Conservation (phyloP, 1,284 basidiomycete species). For the Trametes hirsuta region DNA sequence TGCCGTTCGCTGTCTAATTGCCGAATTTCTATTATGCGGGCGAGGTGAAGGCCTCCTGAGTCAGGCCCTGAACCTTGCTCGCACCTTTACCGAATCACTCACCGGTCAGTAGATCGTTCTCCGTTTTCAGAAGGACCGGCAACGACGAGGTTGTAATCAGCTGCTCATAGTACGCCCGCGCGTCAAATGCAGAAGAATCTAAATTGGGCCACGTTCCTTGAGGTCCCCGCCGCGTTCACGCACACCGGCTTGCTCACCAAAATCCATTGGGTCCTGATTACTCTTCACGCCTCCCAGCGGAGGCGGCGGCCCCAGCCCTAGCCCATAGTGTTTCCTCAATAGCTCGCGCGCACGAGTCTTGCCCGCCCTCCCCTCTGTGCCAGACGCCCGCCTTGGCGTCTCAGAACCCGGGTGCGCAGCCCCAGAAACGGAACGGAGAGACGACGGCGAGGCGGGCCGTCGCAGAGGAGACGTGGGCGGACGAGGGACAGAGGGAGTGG, state of each 20-base stretch:
- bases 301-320: slow-evolving; percentile 71
- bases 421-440: slow-evolving; percentile 16
- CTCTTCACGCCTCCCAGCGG: slow-evolving; percentile 51
- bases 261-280: slow-evolving; percentile 74
- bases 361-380: slow-evolving; percentile 1
- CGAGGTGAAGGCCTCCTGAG: neutral
- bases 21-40: slow-evolving; percentile 66
- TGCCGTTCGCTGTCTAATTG: slow-evolving; percentile 89
- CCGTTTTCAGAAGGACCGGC: slow-evolving; percentile 69
- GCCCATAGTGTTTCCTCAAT: slow-evolving; percentile 81
- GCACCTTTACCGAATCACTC: slow-evolving; percentile 1
- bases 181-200: slow-evolving; percentile 84
- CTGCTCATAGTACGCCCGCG: slow-evolving; percentile 82
- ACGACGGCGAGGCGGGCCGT: slow-evolving; percentile 31
- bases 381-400: neutral
- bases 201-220: slow-evolving; percentile 1
- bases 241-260: slow-evolving; percentile 50
- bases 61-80: neutral
- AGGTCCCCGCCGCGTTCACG: neutral
- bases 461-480: slow-evolving; percentile 31
- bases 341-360: slow-evolving; percentile 79
- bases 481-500: slow-evolving; percentile 23
- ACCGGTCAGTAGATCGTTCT: slow-evolving; percentile 80
- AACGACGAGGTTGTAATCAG: slow-evolving; percentile 80
- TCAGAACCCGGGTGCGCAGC: slow-evolving; percentile 9